Evolutionary conservation across 148 eudicot genomes (phyloP).

Genomic region (Rhododendron mucronatum): DNA sequence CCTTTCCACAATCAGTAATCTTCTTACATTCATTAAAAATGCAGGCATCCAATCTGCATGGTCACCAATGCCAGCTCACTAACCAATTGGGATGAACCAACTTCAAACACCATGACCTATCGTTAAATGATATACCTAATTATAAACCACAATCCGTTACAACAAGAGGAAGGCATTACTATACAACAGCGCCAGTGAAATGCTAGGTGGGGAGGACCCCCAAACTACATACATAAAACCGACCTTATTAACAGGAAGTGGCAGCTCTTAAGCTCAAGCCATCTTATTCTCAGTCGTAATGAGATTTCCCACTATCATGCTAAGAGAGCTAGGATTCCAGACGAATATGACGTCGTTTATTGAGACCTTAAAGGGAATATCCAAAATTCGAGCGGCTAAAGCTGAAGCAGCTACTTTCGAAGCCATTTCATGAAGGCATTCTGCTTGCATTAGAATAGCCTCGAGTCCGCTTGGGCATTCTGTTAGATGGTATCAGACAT

Average conservation of each 20-base stretch:
- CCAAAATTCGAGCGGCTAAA: not conserved
- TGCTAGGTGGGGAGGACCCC: not conserved
- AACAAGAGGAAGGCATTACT: not conserved
- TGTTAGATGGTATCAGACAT: not conserved
- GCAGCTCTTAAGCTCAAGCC: not conserved
- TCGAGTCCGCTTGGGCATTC: not conserved
- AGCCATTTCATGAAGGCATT: not conserved
- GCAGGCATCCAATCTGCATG: not conserved
- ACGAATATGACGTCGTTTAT: not conserved
- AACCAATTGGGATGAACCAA: not conserved
- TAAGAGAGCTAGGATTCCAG: not conserved
- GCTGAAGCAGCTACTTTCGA: not conserved
- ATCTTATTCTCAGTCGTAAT: not conserved
- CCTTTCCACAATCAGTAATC: not conserved
- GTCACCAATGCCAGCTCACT: not conserved
- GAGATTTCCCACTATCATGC: not conserved
- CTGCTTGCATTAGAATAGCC: not conserved
- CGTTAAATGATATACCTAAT: not conserved
- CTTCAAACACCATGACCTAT: not conserved
- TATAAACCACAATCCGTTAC: not conserved
- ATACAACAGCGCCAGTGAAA: not conserved
- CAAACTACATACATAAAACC: not conserved
- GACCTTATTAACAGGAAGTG: not conserved
- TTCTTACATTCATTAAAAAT: not conserved
- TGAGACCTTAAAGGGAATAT: not conserved